Conservation (phyloP, 352 stramenopile species). For the Phytophthora niederhauseri region DNA sequence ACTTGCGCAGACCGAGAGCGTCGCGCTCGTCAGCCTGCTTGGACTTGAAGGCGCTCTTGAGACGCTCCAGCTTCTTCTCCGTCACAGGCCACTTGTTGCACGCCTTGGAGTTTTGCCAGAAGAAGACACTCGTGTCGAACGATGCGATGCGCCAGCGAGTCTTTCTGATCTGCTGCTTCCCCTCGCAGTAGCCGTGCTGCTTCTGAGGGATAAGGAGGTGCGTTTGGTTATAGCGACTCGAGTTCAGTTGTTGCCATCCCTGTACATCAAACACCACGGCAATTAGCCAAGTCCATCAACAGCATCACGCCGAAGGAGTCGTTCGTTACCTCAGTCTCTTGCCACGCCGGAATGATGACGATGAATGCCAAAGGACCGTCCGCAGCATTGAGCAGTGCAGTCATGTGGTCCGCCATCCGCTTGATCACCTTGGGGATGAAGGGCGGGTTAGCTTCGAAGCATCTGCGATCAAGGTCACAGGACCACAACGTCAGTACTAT, state of each 20-base stretch:
- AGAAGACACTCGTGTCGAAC: constrained; percentile 97
- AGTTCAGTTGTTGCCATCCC: constrained; percentile 82
- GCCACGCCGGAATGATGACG: constrained; percentile 92
- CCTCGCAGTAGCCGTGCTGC: constrained; percentile 92
- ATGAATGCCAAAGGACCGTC: constrained; percentile 88
- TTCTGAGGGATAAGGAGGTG: constrained; percentile 83
- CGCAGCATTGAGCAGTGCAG: constrained; percentile 66
- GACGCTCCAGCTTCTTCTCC: constrained; percentile 49
- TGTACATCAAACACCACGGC: no score
- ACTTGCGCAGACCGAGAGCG: constrained; percentile 65
- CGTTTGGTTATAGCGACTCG: constrained; percentile 76
- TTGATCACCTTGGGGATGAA: constrained; percentile 95
- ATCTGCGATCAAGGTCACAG: constrained; percentile 33
- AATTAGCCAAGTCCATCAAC: neutral
- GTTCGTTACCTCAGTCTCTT: constrained; percentile 64
- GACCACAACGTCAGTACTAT: neutral
- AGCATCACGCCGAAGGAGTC: neutral
- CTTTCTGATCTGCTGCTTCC: constrained; percentile 91
- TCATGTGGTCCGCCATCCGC: constrained; percentile 91
- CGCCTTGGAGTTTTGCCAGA: constrained; percentile 93
- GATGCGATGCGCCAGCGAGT: constrained; percentile 91
- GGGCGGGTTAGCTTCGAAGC: constrained; percentile 95
- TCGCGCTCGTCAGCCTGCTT: constrained; percentile 83
- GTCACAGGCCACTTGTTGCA: constrained; percentile 73
- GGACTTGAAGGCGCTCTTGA: constrained; percentile 71